Conservation (phyloP, 345 rosid species). For the Aethionema arabicum region DNA sequence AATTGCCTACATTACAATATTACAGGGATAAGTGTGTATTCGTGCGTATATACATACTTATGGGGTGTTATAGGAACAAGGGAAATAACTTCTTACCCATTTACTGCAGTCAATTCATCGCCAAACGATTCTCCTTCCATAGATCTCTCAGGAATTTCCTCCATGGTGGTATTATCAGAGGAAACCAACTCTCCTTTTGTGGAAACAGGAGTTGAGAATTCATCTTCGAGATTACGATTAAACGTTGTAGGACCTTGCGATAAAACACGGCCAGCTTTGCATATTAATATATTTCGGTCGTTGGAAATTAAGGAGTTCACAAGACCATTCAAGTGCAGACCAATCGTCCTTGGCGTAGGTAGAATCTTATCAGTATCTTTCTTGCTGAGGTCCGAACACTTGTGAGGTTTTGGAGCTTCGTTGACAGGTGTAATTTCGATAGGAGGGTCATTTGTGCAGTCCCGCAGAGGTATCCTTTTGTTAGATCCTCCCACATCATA, state of each 20-base stretch:
- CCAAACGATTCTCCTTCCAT: constrained; percentile 32
- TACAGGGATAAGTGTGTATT: not conserved
- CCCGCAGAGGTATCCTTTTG: constrained; percentile 39
- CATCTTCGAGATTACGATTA: constrained; percentile 14
- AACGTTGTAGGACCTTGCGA: constrained; percentile 26
- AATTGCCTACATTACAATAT: constrained; percentile 40
- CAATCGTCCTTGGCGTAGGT: constrained; percentile 39
- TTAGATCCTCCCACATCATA: constrained; percentile 50
- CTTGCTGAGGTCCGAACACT: constrained; percentile 27
- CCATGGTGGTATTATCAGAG: constrained; percentile 33
- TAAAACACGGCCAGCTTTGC: constrained; percentile 30
- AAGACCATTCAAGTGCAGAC: constrained; percentile 63
- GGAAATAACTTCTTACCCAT: constrained; percentile 38
- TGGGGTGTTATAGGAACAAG: not conserved
- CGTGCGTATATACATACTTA: not conserved
- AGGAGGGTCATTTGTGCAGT: constrained; percentile 33
- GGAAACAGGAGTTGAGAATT: constrained; percentile 32
- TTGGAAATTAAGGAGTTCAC: constrained; percentile 36
- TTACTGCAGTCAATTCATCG: constrained; percentile 36
- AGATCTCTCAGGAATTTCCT: constrained; percentile 36
- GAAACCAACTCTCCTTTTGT: constrained; percentile 38
- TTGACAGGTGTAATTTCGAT: constrained; percentile 29
- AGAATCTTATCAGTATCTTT: constrained; percentile 12
- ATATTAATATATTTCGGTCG: constrained; percentile 32
- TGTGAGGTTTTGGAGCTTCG: constrained; percentile 28